Evolutionary conservation across 2,329 filamentous ascomycete genomes (phyloP).

Genomic region (Xylaria sp.): DNA sequence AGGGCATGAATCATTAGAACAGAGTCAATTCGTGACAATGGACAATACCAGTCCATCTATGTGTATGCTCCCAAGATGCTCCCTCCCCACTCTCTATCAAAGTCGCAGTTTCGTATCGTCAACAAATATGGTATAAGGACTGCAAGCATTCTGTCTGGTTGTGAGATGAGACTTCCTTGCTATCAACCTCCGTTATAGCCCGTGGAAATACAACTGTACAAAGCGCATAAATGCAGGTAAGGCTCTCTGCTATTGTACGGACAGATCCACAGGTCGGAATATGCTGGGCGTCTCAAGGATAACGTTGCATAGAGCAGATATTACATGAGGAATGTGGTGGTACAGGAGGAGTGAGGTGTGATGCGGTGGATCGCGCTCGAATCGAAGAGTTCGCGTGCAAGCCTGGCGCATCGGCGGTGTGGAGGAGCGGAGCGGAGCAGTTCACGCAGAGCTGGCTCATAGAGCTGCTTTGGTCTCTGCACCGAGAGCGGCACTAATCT

Average conservation of each 20-base stretch:
- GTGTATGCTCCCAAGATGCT: slow-evolving; percentile 41
- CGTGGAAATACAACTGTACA: slow-evolving; percentile 29
- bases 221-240: slow-evolving; percentile 5
- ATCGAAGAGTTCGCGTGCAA: slow-evolving; percentile 6
- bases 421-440: background rate
- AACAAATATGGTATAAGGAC: slow-evolving; percentile 43
- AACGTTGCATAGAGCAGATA: slow-evolving; percentile 17
- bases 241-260: slow-evolving; percentile 14
- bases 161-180: slow-evolving; percentile 40
- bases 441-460: slow-evolving; percentile 50
- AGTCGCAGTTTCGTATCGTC: slow-evolving; percentile 31
- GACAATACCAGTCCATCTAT: slow-evolving; percentile 39
- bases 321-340: slow-evolving; percentile 29
- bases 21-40: slow-evolving; percentile 40
- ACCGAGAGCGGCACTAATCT: slow-evolving; percentile 63
- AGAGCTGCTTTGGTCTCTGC: slow-evolving; percentile 62
- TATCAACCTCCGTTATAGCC: slow-evolving; percentile 19
- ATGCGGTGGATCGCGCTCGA: background rate
- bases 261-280: background rate
- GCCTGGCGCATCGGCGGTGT: background rate
- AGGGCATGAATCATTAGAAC: slow-evolving; percentile 19
- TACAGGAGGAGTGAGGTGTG: slow-evolving; percentile 25
- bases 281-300: slow-evolving; percentile 10
- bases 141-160: slow-evolving; percentile 26
- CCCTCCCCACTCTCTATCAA: slow-evolving; percentile 30